Evolutionary conservation across 768 basidiomycete genomes (phyloP).

Genomic region (Boletus eberwhitei): DNA sequence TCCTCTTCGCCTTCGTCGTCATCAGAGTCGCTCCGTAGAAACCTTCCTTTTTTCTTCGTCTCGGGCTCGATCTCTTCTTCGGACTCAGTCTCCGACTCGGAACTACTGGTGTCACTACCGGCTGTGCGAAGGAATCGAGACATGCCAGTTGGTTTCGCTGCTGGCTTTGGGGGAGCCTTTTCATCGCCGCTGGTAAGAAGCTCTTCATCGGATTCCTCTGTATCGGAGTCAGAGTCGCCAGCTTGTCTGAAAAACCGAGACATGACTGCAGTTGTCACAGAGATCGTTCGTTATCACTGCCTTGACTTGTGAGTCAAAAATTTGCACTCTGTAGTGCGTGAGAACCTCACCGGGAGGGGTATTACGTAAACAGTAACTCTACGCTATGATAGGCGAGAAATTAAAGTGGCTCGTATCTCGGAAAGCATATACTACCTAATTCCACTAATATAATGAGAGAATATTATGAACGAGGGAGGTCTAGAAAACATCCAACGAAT

Average conservation of each 20-base stretch:
- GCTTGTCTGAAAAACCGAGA: slow-evolving; percentile 88
- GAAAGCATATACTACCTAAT: slow-evolving; percentile 20
- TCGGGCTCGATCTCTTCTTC: slow-evolving; percentile 56
- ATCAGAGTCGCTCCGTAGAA: slow-evolving; percentile 44
- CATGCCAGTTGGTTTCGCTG: slow-evolving; percentile 45
- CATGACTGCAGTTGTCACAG: slow-evolving; percentile 46
- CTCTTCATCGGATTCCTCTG: slow-evolving; percentile 72
- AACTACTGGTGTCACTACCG: slow-evolving; percentile 53
- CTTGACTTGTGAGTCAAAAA: slow-evolving; percentile 14
- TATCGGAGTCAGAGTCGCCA: slow-evolving; percentile 76
- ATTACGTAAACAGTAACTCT: slow-evolving; percentile 16
- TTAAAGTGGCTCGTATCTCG: slow-evolving; percentile 10
- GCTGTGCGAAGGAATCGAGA: slow-evolving; percentile 72
- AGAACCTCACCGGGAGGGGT: slow-evolving; percentile 1
- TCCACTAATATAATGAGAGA: slow-evolving; percentile 12
- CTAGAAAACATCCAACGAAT: slow-evolving; percentile 85
- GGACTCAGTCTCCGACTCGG: slow-evolving; percentile 50
- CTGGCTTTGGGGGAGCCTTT: slow-evolving; percentile 42
- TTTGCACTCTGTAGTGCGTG: slow-evolving; percentile 12
- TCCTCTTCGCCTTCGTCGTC: slow-evolving; percentile 60
- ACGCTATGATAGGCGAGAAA: not conserved
- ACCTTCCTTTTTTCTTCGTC: slow-evolving; percentile 40
- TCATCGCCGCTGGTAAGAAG: slow-evolving; percentile 72
- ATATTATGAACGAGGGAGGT: slow-evolving; percentile 3
- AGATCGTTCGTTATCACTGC: slow-evolving; percentile 26